phyloP scores from a whole-genome alignment of 2,329 filamentous ascomycete genomes.

The Trichoderma cornu-damae region DNA sequence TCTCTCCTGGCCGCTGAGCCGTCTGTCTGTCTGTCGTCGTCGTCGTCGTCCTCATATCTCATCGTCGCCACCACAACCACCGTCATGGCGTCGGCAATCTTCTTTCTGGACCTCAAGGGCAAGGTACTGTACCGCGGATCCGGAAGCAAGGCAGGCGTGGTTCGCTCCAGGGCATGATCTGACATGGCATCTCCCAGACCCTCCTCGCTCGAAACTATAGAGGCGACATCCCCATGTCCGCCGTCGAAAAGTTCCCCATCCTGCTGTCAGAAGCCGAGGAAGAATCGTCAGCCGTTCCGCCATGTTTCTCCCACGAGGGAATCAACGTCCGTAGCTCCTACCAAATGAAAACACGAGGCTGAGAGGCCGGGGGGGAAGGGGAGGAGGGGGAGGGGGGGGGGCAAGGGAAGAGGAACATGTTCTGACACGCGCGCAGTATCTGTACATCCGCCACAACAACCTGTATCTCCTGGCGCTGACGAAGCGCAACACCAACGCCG shows the following conservation, averaged over 20 bases:
- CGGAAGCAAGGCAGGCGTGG: not conserved
- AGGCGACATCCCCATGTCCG: constrained; percentile 98
- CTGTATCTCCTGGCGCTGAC: constrained; percentile 96
- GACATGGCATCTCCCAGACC: constrained; percentile 55
- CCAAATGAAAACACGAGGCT: too few species aligned
- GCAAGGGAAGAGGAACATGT: not conserved
- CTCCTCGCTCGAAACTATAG: constrained; percentile 97
- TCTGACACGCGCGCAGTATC: constrained; percentile 57
- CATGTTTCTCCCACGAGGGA: constrained; percentile 96
- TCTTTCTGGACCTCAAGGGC: constrained; percentile 99
- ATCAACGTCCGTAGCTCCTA: constrained; percentile 69
- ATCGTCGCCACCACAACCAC: constrained; percentile 23
- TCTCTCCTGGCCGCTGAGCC: constrained; percentile 25
- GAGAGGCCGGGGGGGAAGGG: too few species aligned
- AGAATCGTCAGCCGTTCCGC: constrained; percentile 93
- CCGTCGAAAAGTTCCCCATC: constrained; percentile 94
- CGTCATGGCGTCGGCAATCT: constrained; percentile 91
- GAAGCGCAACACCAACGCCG: constrained; percentile 97
- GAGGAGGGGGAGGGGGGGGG: too few species aligned
- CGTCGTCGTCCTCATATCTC: constrained; percentile 21
- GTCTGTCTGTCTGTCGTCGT: constrained; percentile 16
- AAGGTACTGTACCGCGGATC: constrained; percentile 62
- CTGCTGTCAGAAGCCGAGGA: constrained; percentile 98
- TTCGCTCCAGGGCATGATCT: not conserved
- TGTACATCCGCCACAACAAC: constrained; percentile 99